phyloP scores from a whole-genome alignment of 176 grass and related monocot genomes.

The Carex cristatella region DNA sequence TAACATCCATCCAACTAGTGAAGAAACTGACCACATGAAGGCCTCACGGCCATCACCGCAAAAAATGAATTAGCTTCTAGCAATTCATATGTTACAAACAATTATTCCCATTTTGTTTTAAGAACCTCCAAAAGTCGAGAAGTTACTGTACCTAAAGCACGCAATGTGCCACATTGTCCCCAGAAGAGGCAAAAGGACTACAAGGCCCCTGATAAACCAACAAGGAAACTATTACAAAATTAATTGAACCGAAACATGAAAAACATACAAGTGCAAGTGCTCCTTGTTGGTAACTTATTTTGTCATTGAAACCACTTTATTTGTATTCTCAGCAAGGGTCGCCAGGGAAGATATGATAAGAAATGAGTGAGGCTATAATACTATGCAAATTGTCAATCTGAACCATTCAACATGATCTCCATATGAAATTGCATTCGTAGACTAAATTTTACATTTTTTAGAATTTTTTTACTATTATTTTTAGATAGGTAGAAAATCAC shows the following conservation, averaged over 20 bases:
- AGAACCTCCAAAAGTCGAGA: background rate
- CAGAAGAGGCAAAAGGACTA: background rate
- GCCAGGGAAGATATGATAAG: background rate
- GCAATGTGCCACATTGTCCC: background rate
- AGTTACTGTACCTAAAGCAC: background rate
- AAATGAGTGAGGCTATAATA: background rate
- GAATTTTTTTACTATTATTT: no score
- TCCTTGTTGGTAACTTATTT: background rate
- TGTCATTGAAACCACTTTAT: background rate
- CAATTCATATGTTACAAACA: constrained; percentile 4
- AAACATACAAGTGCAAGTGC: background rate
- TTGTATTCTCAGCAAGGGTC: background rate
- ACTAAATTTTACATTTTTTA: no score
- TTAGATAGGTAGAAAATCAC: no score
- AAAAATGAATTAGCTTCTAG: background rate
- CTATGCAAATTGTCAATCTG: no score
- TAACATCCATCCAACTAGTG: background rate
- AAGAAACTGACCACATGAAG: background rate
- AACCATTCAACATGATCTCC: no score
- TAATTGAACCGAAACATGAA: background rate
- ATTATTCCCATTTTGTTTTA: background rate
- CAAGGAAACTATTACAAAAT: background rate
- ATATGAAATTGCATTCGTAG: no score
- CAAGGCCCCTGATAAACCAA: background rate
- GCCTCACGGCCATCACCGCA: no score